Base-by-base conservation (phyloP, 345 rosid species). In the Eucalyptus sp. region DNA sequence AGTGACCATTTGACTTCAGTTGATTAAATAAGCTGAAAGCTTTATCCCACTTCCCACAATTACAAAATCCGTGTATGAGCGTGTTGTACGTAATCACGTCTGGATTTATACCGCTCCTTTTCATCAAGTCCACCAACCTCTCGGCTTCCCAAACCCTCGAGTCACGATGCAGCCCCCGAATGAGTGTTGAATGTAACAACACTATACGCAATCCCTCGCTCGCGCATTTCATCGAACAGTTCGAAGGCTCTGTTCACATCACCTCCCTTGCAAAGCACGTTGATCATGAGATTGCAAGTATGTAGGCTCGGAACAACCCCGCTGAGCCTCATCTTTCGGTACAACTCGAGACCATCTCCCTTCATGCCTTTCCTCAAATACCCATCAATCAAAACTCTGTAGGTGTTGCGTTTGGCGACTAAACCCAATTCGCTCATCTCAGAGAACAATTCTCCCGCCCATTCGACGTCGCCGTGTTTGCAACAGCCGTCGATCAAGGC, bases 401-500 rank as follows among this genome's bases (percentile, higher is more conserved):
- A 97, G 81, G 96, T 95, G 88, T 94, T 93, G 87, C 95, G 94
- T 88, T 96, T 96, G 86, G 97, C 94, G n/a, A 91, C 93, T 92
- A 96, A 92, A 87, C 97, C 96, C 46, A 93, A 7, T 87, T 89
- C 91, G 86, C 37, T 94, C 95, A 95, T 95, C 43, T 93, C 88
- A 5, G 16, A 68, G 88, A 96, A 96, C 92, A 97, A 91, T 89
- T 7, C 89, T 87, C 92, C 93, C 1, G 95, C 98, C 92, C 91
- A 90, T 58, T 90, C 90, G 56, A 94, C 86, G 62, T 96, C 93
- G 6, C 97, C 96, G 86, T 90, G 93, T 92, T 96, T 96, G 87
- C 97, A 95, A 86, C 92, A 94, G 76, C 98, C 98, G 91, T 97
- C 96, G 89, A 97, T 96, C 94, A 95, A 90, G 89, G 94, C 96